Percentiles rank a stretch among this genome's conserved stretches.
These are phyloP conservation scores for Gossypium australe DNA, from an alignment of 345 rosid species.

Conservation along the genomic window DNA sequence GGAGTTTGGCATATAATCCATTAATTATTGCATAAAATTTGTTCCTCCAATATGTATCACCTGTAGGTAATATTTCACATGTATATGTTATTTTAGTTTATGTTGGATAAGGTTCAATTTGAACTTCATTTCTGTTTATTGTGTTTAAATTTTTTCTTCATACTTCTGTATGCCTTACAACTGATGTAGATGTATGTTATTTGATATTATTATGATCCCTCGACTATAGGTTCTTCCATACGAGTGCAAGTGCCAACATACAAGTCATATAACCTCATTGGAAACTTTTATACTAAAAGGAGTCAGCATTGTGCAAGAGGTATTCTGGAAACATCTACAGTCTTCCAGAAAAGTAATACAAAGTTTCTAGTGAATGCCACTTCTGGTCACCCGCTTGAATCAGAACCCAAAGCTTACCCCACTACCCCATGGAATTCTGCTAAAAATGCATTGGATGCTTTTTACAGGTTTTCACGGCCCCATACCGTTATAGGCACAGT, in stretches of 20 bases:
- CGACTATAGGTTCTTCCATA: slow-evolving; percentile 25
- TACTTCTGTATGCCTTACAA: not conserved
- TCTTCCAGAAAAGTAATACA: slow-evolving; percentile 19
- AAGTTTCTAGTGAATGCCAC: slow-evolving; percentile 48
- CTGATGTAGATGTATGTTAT: not conserved
- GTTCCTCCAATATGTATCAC: not conserved
- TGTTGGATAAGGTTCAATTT: not conserved
- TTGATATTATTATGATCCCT: not conserved
- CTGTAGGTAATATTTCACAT: not conserved
- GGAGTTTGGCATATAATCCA: not conserved
- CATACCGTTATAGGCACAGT: slow-evolving; percentile 96
- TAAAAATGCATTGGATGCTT: slow-evolving; percentile 52
- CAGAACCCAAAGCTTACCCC: slow-evolving; percentile 44
- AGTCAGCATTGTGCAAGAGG: slow-evolving; percentile 27
- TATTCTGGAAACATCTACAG: slow-evolving; percentile 15
- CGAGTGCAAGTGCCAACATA: slow-evolving; percentile 28
- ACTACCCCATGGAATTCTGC: slow-evolving; percentile 30
- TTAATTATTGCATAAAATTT: not conserved
- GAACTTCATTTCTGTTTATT: not conserved
- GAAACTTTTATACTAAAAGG: slow-evolving; percentile 16
- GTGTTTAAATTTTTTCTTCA: not conserved
- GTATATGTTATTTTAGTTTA: not conserved
- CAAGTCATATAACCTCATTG: slow-evolving; percentile 27
- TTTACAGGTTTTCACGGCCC: slow-evolving; percentile 90
- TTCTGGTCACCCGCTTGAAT: slow-evolving; percentile 49